Conservation (phyloP, 768 basidiomycete species). For the Rhodocollybia butyracea region DNA sequence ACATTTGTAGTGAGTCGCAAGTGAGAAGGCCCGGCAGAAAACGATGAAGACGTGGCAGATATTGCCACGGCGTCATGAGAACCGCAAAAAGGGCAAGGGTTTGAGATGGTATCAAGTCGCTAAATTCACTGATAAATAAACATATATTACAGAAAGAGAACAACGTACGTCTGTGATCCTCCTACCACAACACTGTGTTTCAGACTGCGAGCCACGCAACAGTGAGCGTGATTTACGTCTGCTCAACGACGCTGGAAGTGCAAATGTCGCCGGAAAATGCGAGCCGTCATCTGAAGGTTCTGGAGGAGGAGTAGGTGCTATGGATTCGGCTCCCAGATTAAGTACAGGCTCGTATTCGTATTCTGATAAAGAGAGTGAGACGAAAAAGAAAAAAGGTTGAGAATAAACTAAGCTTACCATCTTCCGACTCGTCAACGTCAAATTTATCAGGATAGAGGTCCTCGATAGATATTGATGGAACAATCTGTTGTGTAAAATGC, state of each 20-base stretch:
- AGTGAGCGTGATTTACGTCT: not conserved
- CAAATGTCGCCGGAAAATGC: not conserved
- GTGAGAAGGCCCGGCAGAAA: not conserved
- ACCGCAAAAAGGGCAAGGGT: not conserved
- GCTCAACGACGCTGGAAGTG: too few relatives aligned
- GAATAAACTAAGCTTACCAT: not conserved
- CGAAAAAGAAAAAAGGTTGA: not conserved
- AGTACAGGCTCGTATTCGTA: not conserved
- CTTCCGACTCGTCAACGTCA: not conserved
- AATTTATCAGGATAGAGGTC: conserved; percentile 1
- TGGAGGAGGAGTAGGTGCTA: not conserved
- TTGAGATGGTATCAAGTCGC: not conserved
- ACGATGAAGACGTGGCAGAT: not conserved
- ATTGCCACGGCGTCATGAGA: not conserved
- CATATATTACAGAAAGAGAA: not conserved
- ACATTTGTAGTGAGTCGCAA: not conserved
- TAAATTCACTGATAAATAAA: not conserved
- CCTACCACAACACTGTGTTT: not conserved
- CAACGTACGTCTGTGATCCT: not conserved
- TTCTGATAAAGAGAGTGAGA: not conserved
- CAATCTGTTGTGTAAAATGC: too few relatives aligned
- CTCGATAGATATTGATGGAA: not conserved
- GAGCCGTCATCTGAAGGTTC: not conserved
- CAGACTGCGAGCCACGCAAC: not conserved
- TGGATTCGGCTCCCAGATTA: not conserved